Evolutionary conservation across 306 rosid species (phyloP).

Genomic region (Chamaecrista fasciculata): DNA sequence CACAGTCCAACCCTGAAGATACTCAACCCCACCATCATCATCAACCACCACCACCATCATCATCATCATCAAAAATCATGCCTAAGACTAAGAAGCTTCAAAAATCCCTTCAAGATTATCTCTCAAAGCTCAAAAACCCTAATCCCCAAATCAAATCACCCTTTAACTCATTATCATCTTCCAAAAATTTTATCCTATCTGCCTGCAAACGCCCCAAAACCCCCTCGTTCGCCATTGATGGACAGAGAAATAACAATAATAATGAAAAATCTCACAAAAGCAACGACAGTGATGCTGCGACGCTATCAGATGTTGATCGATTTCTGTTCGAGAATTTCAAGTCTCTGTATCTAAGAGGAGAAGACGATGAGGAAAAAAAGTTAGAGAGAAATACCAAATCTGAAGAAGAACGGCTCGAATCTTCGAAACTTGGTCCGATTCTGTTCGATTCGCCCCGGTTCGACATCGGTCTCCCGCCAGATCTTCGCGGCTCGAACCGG

Average conservation of each 20-base stretch:
- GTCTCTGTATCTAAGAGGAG: slow-evolving; percentile 51
- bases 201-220: slow-evolving; percentile 65
- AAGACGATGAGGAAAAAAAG: not conserved
- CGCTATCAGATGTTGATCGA: slow-evolving; percentile 60
- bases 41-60: not conserved
- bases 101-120: slow-evolving; percentile 43
- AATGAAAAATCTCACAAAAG: too few relatives aligned
- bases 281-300: slow-evolving; percentile 50
- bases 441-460: slow-evolving; percentile 44
- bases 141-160: slow-evolving; percentile 33
- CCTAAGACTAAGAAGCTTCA: slow-evolving; percentile 58
- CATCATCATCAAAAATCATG: slow-evolving; percentile 35
- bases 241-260: too few relatives aligned
- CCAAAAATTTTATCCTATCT: slow-evolving; percentile 55
- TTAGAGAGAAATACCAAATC: not conserved
- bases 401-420: not conserved
- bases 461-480: slow-evolving; percentile 27
- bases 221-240: slow-evolving; percentile 50
- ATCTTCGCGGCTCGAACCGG: slow-evolving; percentile 46
- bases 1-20: not conserved
- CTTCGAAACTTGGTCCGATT: slow-evolving; percentile 14
- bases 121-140: slow-evolving; percentile 50
- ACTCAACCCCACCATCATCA: not conserved
- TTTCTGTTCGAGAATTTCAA: slow-evolving; percentile 77
- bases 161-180: slow-evolving; percentile 33